A percentile compares a stretch with the other conserved stretches of the same genome.
These are phyloP conservation scores for Hypericum perforatum DNA, from an alignment of 345 rosid genomes.

Conservation along the genomic window DNA sequence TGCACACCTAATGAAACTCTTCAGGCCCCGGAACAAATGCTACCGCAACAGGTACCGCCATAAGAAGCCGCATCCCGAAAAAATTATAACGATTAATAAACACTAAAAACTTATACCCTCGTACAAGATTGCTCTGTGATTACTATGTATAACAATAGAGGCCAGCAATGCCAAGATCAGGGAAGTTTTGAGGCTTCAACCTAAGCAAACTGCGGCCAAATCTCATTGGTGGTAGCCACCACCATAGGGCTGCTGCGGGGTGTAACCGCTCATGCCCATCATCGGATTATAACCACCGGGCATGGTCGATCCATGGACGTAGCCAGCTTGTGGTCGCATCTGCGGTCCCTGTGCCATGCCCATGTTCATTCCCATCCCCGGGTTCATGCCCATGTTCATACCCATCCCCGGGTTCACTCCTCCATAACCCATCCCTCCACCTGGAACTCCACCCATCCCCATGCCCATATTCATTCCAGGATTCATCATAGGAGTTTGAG, in stretches of 20 bases:
- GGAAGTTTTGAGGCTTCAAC: neutral
- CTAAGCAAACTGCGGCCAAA: constrained; percentile 2
- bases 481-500: constrained; percentile 50
- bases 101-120: constrained; percentile 13
- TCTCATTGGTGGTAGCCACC: constrained; percentile 58
- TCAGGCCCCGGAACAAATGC: constrained; percentile 1
- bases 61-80: constrained; percentile 10
- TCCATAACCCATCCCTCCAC: neutral
- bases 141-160: no score
- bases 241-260: constrained; percentile 70
- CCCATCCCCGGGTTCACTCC: constrained; percentile 4
- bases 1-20: constrained; percentile 6
- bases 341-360: constrained; percentile 53
- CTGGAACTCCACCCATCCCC: constrained; percentile 21
- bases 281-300: constrained; percentile 56
- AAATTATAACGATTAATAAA: constrained; percentile 13
- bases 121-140: no score
- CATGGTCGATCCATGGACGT: constrained; percentile 42
- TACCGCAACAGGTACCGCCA: neutral
- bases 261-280: constrained; percentile 66
- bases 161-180: no score
- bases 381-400: constrained; percentile 23
- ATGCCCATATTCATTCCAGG: constrained; percentile 41
- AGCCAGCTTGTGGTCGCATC: constrained; percentile 53
- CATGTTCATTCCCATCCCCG: constrained; percentile 27